phyloP scores from a whole-genome alignment of 2,329 filamentous ascomycete genomes.

The Paecilomyces sp. region DNA sequence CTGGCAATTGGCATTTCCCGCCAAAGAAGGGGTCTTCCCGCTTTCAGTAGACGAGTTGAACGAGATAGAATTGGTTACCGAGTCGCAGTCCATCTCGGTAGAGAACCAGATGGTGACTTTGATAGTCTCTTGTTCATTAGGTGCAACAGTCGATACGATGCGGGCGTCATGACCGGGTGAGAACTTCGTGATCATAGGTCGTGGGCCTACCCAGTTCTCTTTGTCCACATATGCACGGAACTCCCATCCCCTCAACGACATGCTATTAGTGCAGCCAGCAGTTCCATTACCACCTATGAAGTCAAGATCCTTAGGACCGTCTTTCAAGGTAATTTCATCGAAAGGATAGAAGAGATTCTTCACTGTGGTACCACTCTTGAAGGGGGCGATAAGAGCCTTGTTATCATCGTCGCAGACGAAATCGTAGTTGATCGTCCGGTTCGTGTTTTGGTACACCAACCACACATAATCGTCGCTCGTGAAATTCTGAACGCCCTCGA shows the following conservation, averaged over 20 bases:
- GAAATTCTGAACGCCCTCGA: slow-evolving; percentile 47
- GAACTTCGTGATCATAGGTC: slow-evolving; percentile 55
- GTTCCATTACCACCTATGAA: slow-evolving; percentile 40
- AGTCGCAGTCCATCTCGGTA: slow-evolving; percentile 54
- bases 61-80: slow-evolving; percentile 43
- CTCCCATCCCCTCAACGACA: slow-evolving; percentile 50
- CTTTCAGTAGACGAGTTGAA: slow-evolving; percentile 48
- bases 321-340: slow-evolving; percentile 47
- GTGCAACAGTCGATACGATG: slow-evolving; percentile 41
- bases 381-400: slow-evolving; percentile 52
- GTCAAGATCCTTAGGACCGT: slow-evolving; percentile 39
- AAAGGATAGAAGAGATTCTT: slow-evolving; percentile 59
- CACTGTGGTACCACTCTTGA: slow-evolving; percentile 47
- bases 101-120: slow-evolving; percentile 54
- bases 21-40: slow-evolving; percentile 38
- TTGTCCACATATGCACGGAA: slow-evolving; percentile 55
- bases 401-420: slow-evolving; percentile 49
- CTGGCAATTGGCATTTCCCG: slow-evolving; percentile 44
- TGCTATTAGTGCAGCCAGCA: slow-evolving; percentile 50
- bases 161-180: slow-evolving; percentile 55
- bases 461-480: slow-evolving; percentile 39
- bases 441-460: slow-evolving; percentile 41
- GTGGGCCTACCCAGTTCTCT: slow-evolving; percentile 42
- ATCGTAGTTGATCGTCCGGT: slow-evolving; percentile 44
- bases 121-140: slow-evolving; percentile 37